Evolutionary conservation across 176 grass and related monocot species (phyloP).

Genomic region (Raddia distichophylla): DNA sequence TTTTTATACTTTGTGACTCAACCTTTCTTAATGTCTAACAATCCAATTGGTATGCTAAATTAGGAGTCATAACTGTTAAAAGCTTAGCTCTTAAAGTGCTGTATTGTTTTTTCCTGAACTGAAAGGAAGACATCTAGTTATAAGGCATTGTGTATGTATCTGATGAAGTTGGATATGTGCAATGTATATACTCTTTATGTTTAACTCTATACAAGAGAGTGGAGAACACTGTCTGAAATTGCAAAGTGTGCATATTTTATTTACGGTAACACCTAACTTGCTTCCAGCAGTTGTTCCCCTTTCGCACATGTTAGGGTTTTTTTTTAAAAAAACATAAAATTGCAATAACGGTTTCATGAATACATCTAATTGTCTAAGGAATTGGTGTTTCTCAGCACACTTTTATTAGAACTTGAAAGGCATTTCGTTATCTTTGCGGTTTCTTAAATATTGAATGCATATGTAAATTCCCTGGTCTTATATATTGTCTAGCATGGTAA

Average conservation of each 20-base stretch:
- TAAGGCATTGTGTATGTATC: background rate
- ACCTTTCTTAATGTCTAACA: background rate
- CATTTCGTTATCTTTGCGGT: background rate
- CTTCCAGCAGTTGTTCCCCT: background rate
- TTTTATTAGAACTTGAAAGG: background rate
- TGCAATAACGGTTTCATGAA: background rate
- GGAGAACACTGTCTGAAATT: background rate
- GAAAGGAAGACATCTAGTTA: background rate
- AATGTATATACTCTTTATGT: background rate
- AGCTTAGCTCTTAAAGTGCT: background rate
- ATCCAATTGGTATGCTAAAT: background rate
- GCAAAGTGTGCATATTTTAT: background rate
- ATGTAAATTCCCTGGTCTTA: constrained; percentile 21
- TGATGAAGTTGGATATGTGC: background rate
- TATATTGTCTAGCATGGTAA: constrained; percentile 12
- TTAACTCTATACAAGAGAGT: background rate
- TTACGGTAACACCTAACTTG: background rate
- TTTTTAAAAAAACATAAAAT: background rate
- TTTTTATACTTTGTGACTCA: too few species aligned
- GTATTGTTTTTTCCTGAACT: background rate
- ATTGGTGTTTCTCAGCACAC: background rate
- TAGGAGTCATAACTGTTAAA: background rate
- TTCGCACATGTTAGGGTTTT: background rate
- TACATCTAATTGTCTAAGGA: background rate
- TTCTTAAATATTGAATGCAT: background rate